These are phyloP conservation scores for Seiridium unicorne DNA, from an alignment of 2,329 filamentous ascomycete genomes.

Conservation along the genomic window DNA sequence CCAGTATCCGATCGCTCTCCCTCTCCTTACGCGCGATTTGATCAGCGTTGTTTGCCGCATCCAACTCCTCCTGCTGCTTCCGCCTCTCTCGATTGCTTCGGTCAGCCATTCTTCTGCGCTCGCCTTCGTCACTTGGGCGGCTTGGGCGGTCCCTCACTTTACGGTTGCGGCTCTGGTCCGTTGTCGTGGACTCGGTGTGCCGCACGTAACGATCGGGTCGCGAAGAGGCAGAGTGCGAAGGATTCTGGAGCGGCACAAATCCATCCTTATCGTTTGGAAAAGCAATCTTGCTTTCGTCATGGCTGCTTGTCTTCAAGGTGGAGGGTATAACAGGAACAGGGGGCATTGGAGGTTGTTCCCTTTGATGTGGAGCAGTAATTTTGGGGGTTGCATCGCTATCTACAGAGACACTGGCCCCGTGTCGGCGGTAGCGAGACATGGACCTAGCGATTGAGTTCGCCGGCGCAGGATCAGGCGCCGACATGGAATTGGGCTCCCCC, in stretches of 20 bases:
- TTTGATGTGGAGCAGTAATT: constrained; percentile 13
- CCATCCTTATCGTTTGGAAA: constrained; percentile 17
- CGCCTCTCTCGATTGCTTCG: constrained; percentile 16
- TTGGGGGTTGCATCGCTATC: constrained; percentile 24
- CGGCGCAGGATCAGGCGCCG: constrained; percentile 10
- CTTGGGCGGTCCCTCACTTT: constrained; percentile 11
- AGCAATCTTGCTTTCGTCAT: constrained; percentile 11
- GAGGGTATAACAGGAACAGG: constrained; percentile 29
- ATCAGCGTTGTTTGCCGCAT: constrained; percentile 30
- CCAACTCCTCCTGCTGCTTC: constrained; percentile 17
- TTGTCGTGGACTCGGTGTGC: constrained; percentile 16
- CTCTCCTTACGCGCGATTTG: constrained; percentile 42
- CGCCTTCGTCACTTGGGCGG: constrained; percentile 17
- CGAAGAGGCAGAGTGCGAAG: constrained; percentile 10
- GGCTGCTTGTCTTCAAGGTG: constrained; percentile 14
- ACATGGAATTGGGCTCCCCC: not conserved
- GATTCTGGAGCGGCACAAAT: constrained; percentile 9
- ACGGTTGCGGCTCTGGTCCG: constrained; percentile 10
- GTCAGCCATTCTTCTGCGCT: constrained; percentile 16
- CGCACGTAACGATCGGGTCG: constrained; percentile 15
- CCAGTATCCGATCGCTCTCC: constrained; percentile 46
- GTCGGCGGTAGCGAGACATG: constrained; percentile 33
- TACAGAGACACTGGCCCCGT: constrained; percentile 22
- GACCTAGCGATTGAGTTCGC: constrained; percentile 27
- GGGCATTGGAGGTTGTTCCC: constrained; percentile 12